These are phyloP conservation scores for Didymellaceae sp. DNA, from an alignment of 2,329 filamentous ascomycete genomes.

Conservation along the genomic window DNA sequence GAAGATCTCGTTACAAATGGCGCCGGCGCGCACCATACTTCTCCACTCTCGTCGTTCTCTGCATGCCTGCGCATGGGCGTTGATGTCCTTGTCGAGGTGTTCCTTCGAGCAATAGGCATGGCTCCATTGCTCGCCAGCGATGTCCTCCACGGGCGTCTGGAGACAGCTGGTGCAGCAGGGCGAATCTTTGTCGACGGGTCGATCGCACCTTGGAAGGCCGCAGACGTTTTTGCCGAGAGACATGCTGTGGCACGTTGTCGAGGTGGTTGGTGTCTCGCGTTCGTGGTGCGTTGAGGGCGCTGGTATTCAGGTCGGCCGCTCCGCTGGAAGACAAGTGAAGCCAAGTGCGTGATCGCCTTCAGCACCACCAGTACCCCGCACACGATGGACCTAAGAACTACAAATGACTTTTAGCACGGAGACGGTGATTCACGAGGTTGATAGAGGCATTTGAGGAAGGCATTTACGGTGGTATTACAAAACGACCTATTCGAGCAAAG, in stretches of 20 bases:
- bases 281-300: neutral
- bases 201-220: neutral
- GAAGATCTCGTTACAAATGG: too few relatives aligned
- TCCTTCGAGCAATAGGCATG: slow-evolving; percentile 3
- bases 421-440: too few relatives aligned
- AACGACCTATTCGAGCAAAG: neutral
- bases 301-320: too few relatives aligned
- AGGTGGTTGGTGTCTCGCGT: neutral
- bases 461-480: neutral
- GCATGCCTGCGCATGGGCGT: too few relatives aligned
- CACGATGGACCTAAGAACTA: too few relatives aligned
- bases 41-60: too few relatives aligned
- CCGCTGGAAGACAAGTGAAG: too few relatives aligned
- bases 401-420: too few relatives aligned
- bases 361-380: too few relatives aligned
- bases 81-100: too few relatives aligned
- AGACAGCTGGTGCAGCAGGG: slow-evolving; percentile 1
- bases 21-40: too few relatives aligned
- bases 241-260: neutral
- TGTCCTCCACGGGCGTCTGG: slow-evolving; percentile 7
- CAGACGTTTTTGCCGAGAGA: neutral
- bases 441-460: neutral
- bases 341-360: too few relatives aligned
- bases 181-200: neutral
- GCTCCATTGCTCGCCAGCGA: neutral